Evolutionary conservation across 768 basidiomycete genomes (phyloP).

Genomic region (Psilocybe tampanensis): DNA sequence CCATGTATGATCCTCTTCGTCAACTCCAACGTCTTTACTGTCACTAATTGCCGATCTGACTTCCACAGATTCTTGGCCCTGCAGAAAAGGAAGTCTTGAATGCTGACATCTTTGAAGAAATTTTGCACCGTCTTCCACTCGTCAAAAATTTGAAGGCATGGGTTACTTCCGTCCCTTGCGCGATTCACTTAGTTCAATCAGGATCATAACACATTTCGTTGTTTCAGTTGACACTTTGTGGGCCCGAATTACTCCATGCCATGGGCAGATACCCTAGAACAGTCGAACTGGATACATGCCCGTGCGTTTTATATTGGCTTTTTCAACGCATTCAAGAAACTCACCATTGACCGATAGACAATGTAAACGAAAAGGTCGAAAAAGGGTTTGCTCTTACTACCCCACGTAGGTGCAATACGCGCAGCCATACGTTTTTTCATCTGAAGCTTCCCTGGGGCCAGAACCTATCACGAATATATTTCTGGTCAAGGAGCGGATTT

Average conservation of each 20-base stretch:
- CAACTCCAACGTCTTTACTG: background rate
- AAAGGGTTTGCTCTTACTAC: conserved; percentile 24
- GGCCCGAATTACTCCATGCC: conserved; percentile 21
- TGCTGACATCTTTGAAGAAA: conserved; percentile 32
- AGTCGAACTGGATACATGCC: conserved; percentile 30
- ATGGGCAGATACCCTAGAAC: conserved; percentile 3
- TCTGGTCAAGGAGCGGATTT: conserved; percentile 16
- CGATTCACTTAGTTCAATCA: no score
- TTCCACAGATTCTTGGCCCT: conserved; percentile 29
- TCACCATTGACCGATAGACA: no score
- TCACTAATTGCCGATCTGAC: background rate
- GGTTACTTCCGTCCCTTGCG: no score
- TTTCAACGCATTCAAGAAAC: no score
- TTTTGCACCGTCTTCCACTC: conserved; percentile 34
- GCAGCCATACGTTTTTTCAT: conserved; percentile 1
- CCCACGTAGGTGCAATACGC: conserved; percentile 21
- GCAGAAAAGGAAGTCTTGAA: conserved; percentile 22
- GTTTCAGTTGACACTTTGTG: conserved; percentile 23
- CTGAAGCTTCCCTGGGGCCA: no score
- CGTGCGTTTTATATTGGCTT: conserved; percentile 30
- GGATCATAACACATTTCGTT: no score
- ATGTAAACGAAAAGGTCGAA: conserved; percentile 26
- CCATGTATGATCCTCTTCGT: conserved; percentile 23
- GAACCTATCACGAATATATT: conserved; percentile 33
- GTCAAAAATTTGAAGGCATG: conserved; percentile 30